A percentile compares a stretch with the other conserved stretches of the same genome.
Conservation (phyloP, 2,329 filamentous ascomycete species). For the Neopestalotiopsis clavispora region DNA sequence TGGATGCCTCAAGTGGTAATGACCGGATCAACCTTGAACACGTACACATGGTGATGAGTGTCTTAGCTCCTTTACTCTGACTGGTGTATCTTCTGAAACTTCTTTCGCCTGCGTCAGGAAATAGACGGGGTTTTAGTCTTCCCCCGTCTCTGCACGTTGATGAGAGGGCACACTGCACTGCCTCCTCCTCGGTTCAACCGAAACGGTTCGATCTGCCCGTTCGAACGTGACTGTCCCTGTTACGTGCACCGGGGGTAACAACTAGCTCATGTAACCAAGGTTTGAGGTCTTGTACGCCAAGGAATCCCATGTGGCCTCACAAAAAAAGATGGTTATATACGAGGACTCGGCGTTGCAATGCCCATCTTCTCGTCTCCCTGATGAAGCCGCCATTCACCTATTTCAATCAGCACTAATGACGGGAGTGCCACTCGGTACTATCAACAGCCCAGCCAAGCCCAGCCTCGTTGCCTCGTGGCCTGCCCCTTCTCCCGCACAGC, state of each 20-base stretch:
- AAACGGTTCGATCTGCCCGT: constrained; percentile 3
- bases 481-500: neutral
- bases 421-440: neutral
- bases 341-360: too few relatives aligned
- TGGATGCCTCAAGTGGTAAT: neutral
- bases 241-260: constrained; percentile 8
- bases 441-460: neutral
- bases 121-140: constrained; percentile 2
- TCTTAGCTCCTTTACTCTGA: neutral
- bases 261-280: neutral
- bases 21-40: neutral
- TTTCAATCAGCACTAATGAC: too few relatives aligned
- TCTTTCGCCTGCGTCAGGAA: neutral
- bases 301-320: neutral
- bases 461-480: neutral
- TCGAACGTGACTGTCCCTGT: constrained; percentile 9
- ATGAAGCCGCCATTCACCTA: neutral
- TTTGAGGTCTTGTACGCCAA: neutral
- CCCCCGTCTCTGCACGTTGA: neutral
- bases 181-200: constrained; percentile 8
- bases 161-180: neutral
- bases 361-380: neutral
- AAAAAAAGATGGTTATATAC: too few relatives aligned
- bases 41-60: neutral
- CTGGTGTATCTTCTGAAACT: constrained; percentile 6